These are phyloP conservation scores for Mycena galopus DNA, from an alignment of 768 basidiomycete species.

Conservation along the genomic window DNA sequence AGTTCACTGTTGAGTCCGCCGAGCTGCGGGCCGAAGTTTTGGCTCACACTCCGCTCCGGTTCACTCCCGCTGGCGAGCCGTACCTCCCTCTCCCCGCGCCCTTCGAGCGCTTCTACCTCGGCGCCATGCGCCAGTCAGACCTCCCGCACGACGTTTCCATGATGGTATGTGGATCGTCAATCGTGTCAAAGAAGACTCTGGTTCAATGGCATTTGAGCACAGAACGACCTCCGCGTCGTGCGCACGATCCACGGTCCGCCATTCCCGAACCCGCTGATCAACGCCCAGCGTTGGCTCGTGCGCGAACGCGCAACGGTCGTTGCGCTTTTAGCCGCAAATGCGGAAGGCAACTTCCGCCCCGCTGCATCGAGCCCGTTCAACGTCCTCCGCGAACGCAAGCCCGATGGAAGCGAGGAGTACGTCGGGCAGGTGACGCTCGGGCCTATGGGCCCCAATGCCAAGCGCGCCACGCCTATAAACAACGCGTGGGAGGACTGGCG, in stretches of 20 bases:
- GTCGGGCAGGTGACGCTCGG: conserved; percentile 31
- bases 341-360: conserved; percentile 21
- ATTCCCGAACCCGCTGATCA: conserved; percentile 21
- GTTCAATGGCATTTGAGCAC: background rate
- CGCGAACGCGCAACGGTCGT: conserved; percentile 16
- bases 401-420: conserved; percentile 19
- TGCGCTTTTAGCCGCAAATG: conserved; percentile 21
- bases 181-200: background rate
- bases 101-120: conserved; percentile 26
- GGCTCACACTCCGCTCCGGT: conserved; percentile 28
- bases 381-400: conserved; percentile 26
- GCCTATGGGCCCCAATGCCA: background rate
- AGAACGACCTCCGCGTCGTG: conserved; percentile 37
- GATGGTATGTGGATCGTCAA: conserved; percentile 22
- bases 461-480: conserved; percentile 27
- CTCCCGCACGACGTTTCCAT: conserved; percentile 20
- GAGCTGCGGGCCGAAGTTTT: conserved; percentile 22
- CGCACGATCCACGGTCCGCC: conserved; percentile 30
- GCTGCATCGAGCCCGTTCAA: conserved; percentile 18
- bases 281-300: conserved; percentile 19
- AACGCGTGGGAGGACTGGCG: conserved; percentile 34
- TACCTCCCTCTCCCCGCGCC: conserved; percentile 34
- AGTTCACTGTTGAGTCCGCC: conserved; percentile 25
- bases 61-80: conserved; percentile 25
- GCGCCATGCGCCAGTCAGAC: conserved; percentile 29